A percentile compares a stretch with the other conserved stretches of the same genome.
These are phyloP conservation scores for Phytopythium montanum DNA, from an alignment of 352 stramenopile genomes.

Conservation along the genomic window DNA sequence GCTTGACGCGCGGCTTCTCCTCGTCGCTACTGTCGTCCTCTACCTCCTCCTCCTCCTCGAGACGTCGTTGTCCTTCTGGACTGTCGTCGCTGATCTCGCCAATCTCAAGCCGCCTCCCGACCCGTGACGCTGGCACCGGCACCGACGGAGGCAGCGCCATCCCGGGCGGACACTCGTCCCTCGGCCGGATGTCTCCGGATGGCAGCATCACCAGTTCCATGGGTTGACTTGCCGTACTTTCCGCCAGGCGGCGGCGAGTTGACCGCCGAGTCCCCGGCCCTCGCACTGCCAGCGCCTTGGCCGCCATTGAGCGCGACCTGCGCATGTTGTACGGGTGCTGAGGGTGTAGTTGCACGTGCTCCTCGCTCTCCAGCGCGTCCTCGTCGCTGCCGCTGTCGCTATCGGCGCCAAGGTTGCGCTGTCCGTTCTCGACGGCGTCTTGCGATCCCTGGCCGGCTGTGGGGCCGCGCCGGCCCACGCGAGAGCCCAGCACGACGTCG, in stretches of 20 bases:
- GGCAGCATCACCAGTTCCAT: slow-evolving; percentile 67
- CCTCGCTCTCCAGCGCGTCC: slow-evolving; percentile 13
- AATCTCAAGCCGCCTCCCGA: neutral
- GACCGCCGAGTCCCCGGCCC: neutral
- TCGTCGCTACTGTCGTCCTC: slow-evolving; percentile 2
- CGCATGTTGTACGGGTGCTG: slow-evolving; percentile 40
- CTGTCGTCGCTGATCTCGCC: slow-evolving; percentile 1
- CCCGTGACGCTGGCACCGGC: neutral
- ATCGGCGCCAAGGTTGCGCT: neutral
- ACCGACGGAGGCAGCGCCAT: slow-evolving; percentile 25
- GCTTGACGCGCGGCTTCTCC: slow-evolving; percentile 9
- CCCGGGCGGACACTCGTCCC: slow-evolving; percentile 49
- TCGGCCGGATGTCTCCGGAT: slow-evolving; percentile 53
- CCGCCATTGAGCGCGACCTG: neutral
- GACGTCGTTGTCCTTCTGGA: neutral
- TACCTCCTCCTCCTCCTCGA: neutral
- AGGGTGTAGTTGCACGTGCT: slow-evolving; percentile 29
- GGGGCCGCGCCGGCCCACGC: neutral
- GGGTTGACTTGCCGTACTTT: slow-evolving; percentile 12
- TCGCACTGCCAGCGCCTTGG: slow-evolving; percentile 3
- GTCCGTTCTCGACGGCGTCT: neutral
- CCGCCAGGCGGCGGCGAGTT: neutral
- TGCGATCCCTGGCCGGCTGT: neutral
- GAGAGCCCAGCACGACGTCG: slow-evolving; percentile 42
- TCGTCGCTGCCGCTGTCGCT: slow-evolving; percentile 8